Percentiles rank a stretch among this genome's conserved stretches.
These are phyloP conservation scores for Populus hybrid DNA, from an alignment of 441 rosid species.

Conservation along the genomic window DNA sequence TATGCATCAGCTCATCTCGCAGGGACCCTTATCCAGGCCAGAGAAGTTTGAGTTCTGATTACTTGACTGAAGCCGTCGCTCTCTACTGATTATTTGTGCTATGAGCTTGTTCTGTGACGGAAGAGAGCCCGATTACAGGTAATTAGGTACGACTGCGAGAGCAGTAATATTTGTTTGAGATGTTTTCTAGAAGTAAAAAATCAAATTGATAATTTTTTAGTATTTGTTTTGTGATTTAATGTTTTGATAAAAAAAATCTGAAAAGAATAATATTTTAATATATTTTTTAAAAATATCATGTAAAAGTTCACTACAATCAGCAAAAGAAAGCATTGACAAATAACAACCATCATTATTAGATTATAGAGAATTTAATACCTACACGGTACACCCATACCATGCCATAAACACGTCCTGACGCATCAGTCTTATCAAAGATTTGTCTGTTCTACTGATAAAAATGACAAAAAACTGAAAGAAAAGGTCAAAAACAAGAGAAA, in stretches of 20 bases:
- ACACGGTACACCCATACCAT: background rate
- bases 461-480: background rate
- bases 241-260: too few species aligned
- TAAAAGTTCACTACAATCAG: background rate
- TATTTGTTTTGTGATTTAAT: too few species aligned
- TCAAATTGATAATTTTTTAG: too few species aligned
- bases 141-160: background rate
- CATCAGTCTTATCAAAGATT: background rate
- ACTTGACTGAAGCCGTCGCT: background rate
- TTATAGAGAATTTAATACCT: background rate
- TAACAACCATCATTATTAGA: background rate
- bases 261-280: too few species aligned
- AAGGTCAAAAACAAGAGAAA: background rate
- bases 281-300: too few species aligned
- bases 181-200: too few species aligned
- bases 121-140: background rate
- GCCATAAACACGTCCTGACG: background rate
- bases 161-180: too few species aligned
- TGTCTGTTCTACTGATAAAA: slow-evolving; percentile 6
- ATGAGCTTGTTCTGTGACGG: background rate
- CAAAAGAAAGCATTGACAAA: background rate
- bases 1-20: background rate
- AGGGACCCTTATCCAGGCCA: background rate
- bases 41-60: background rate
- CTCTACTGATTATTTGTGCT: background rate